phyloP scores from a whole-genome alignment of 1,284 basidiomycete genomes.

The Malassezia brasiliensis region DNA sequence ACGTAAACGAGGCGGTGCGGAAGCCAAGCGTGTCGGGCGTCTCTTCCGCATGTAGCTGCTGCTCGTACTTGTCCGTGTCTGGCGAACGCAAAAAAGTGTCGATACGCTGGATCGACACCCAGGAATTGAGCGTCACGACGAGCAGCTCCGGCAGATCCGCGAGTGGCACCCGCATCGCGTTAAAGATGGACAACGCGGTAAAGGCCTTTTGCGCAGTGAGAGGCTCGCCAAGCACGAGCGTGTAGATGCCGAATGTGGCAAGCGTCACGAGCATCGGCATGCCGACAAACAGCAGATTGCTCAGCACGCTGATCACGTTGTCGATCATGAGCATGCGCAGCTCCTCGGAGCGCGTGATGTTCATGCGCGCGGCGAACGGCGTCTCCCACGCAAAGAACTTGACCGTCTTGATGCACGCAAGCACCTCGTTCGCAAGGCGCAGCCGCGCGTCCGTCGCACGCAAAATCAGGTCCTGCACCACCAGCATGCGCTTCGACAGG shows the following conservation, averaged over 20 bases:
- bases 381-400: slow-evolving; percentile 56
- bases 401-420: slow-evolving; percentile 52
- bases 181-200: slow-evolving; percentile 53
- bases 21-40: slow-evolving; percentile 50
- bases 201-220: slow-evolving; percentile 51
- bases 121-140: slow-evolving; percentile 47
- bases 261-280: slow-evolving; percentile 59
- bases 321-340: slow-evolving; percentile 49
- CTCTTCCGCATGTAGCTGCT: slow-evolving; percentile 33
- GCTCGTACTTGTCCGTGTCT: slow-evolving; percentile 53
- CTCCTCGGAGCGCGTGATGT: slow-evolving; percentile 49
- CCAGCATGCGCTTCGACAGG: slow-evolving; percentile 49
- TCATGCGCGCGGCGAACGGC: slow-evolving; percentile 50
- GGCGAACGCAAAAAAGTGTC: slow-evolving; percentile 52
- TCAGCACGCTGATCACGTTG: slow-evolving; percentile 47
- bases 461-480: slow-evolving; percentile 50
- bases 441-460: slow-evolving; percentile 53
- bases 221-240: slow-evolving; percentile 50
- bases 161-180: slow-evolving; percentile 19
- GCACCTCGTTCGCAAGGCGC: slow-evolving; percentile 52
- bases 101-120: slow-evolving; percentile 32
- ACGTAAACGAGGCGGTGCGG: slow-evolving; percentile 49
- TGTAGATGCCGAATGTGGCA: slow-evolving; percentile 58
- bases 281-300: slow-evolving; percentile 50
- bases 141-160: slow-evolving; percentile 39